Conservation (phyloP, 2,329 filamentous ascomycete species). For the Cercospora brassicicola region DNA sequence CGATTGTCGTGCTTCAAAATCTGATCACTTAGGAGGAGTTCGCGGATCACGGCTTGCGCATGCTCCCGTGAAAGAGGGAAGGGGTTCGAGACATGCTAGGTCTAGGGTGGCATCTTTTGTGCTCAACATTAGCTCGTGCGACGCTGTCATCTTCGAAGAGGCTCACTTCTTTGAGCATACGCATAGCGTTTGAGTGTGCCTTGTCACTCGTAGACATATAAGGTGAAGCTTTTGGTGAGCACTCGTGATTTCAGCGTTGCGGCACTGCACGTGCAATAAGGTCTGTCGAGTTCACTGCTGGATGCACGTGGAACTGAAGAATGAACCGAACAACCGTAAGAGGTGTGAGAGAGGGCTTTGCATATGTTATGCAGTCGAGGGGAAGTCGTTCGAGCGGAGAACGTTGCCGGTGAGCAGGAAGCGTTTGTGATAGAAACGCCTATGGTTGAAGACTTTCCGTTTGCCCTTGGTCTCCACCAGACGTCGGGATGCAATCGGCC, state of each 20-base stretch:
- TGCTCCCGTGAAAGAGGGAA: not conserved
- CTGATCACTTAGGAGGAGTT: not conserved
- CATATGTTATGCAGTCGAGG: not conserved
- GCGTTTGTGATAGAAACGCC: not conserved
- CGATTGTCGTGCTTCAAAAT: not conserved
- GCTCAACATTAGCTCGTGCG: not conserved
- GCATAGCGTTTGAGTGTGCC: not conserved
- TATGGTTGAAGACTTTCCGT: not conserved
- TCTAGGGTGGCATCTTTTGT: not conserved
- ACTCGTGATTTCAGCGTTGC: not conserved
- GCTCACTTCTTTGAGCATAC: not conserved
- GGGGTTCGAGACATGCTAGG: not conserved
- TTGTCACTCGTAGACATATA: not conserved
- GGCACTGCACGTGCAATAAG: not conserved
- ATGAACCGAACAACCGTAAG: not conserved
- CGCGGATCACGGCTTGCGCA: not conserved
- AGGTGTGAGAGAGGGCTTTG: not conserved
- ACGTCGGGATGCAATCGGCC: not conserved
- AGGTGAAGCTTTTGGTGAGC: not conserved
- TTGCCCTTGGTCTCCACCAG: not conserved
- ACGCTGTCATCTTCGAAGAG: not conserved
- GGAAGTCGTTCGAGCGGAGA: not conserved
- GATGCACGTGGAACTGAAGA: not conserved
- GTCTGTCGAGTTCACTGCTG: not conserved
- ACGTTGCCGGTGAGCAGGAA: not conserved